phyloP scores from a whole-genome alignment of 768 basidiomycete genomes.

The Auriculariales sp. region DNA sequence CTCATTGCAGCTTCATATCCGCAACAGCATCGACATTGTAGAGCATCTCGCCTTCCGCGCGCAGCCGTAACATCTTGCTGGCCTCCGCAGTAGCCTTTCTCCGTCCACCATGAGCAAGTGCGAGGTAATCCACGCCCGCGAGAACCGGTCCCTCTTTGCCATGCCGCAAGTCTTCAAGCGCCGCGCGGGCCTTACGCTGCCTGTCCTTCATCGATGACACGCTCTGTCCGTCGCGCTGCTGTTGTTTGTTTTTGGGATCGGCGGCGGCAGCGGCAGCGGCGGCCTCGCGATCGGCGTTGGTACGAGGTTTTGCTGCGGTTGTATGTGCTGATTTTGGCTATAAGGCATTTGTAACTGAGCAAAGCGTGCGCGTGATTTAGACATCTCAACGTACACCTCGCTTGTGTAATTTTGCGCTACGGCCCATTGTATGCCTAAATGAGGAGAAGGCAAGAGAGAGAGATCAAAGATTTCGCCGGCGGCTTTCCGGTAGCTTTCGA shows the following conservation, averaged over 20 bases:
- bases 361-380: not conserved
- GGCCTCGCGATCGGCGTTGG: not conserved
- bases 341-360: not conserved
- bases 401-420: constrained; percentile 53
- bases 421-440: constrained; percentile 37
- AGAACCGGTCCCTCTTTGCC: constrained; percentile 30
- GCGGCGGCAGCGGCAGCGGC: not conserved
- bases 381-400: constrained; percentile 28
- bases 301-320: not conserved
- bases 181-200: not conserved
- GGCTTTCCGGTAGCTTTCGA: no score
- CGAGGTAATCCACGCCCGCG: constrained; percentile 66
- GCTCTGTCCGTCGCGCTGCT: constrained; percentile 6
- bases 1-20: not conserved
- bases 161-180: not conserved
- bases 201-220: not conserved
- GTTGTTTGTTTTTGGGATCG: constrained; percentile 6
- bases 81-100: constrained; percentile 54
- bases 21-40: not conserved
- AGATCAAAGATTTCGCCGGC: no score
- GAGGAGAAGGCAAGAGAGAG: no score
- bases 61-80: constrained; percentile 31
- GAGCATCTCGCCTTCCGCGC: not conserved
- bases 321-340: constrained; percentile 2
- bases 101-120: constrained; percentile 55